Conservation (phyloP, 1,139 yeast genomes). For the Cylindricascospora bacillispora region DNA sequence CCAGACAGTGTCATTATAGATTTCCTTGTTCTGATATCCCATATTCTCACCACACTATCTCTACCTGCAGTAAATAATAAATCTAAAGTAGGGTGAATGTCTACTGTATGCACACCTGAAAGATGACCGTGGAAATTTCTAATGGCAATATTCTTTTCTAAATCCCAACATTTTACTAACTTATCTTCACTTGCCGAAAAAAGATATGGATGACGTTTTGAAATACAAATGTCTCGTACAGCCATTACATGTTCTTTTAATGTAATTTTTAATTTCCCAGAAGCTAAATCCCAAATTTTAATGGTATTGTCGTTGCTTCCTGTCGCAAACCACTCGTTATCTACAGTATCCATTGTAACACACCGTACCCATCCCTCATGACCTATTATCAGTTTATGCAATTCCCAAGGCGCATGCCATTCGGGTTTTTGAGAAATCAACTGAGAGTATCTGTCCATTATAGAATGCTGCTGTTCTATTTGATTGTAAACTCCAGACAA, state of each 20-base stretch:
- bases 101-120: conserved; percentile 76
- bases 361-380: conserved; percentile 90
- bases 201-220: conserved; percentile 70
- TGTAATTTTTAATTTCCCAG: conserved; percentile 56
- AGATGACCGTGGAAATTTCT: conserved; percentile 91
- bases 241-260: conserved; percentile 88
- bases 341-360: conserved; percentile 61
- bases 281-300: conserved; percentile 82
- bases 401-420: conserved; percentile 57
- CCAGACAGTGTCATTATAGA: conserved; percentile 74
- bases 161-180: conserved; percentile 92
- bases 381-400: conserved; percentile 67
- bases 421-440: conserved; percentile 27
- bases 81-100: conserved; percentile 78
- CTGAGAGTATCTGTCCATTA: conserved; percentile 15
- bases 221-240: conserved; percentile 63
- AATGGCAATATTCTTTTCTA: conserved; percentile 71
- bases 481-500: no score
- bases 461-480: conserved; percentile 8
- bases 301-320: conserved; percentile 85
- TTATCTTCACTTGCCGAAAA: conserved; percentile 93
- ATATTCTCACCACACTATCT: conserved; percentile 74
- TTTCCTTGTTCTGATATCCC: conserved; percentile 82
- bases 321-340: conserved; percentile 82
- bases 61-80: conserved; percentile 83